Base-by-base conservation (phyloP, 345 rosid species). In the Abelmoschus esculentus region DNA sequence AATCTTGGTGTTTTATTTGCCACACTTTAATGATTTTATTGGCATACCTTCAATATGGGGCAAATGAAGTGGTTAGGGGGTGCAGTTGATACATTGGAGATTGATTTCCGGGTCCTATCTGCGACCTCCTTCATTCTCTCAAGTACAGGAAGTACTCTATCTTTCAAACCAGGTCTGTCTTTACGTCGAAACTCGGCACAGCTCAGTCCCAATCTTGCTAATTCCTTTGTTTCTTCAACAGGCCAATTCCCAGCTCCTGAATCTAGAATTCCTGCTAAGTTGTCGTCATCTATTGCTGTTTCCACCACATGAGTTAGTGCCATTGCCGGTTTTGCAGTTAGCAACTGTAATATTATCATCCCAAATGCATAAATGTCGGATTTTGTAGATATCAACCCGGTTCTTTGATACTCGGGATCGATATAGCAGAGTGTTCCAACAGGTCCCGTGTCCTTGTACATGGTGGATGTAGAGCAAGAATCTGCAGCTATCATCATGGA, bases 391-490 rank as follows among this genome's bases (percentile, higher is more conserved):
- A 90, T 69, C 73, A 75, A 29, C n/a, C 98, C 97, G 0, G 84
- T 93, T 75, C 97, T 74, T 71, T 91, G 97, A 73, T 93, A 90
- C 80, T 93, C 97, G 0, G 98, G 98, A 70, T 93, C 98, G 3
- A 91, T 86, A 49, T 93, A 93, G 80, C 92, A 86, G 26, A 88
- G 74, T 5, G 97, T 90, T 54, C 98, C 98, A 7, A 85, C 96
- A 0, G 89, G 93, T 18, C 81, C 87, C 15, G 92, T 87, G 56
- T 86, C 86, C 61, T 77, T 85, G 74, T 66, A 77, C 72, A 69
- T 71, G 18, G 84, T 72, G 67, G 85, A 75, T 29, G 72, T 31
- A 13, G 69, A 63, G 13, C 70, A 68, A 29, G 83, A 62, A 17
- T 86, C 91, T 2, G 66, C 68, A 36, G 73, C 74, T 49, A 90